These are phyloP conservation scores for Melanomma pulvis-pyrius DNA, from an alignment of 495 filamentous ascomycete genomes.

Conservation along the genomic window DNA sequence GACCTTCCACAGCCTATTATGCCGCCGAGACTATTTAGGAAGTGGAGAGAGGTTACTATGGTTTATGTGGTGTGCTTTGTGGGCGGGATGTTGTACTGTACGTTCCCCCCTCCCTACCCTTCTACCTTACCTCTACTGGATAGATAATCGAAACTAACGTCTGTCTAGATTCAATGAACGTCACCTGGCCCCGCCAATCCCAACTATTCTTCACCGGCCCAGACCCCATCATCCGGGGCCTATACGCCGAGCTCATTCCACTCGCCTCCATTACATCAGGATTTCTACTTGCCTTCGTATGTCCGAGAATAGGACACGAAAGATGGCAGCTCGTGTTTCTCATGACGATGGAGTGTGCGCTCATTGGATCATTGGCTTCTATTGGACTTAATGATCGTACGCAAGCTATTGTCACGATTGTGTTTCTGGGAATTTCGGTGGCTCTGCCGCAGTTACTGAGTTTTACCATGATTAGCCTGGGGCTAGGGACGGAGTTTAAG, in stretches of 20 bases:
- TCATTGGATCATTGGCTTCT: constrained; percentile 31
- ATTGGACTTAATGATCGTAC: constrained; percentile 28
- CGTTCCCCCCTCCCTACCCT: background rate
- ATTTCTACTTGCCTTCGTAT: constrained; percentile 14
- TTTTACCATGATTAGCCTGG: constrained; percentile 36
- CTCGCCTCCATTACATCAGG: constrained; percentile 33
- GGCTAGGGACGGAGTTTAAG: constrained; percentile 26
- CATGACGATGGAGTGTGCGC: constrained; percentile 30
- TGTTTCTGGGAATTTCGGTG: constrained; percentile 17
- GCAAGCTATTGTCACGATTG: constrained; percentile 33
- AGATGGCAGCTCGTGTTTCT: constrained; percentile 32
- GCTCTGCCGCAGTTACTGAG: constrained; percentile 30
- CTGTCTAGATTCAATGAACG: constrained; percentile 28
- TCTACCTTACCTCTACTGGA: background rate
- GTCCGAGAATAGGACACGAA: constrained; percentile 25
- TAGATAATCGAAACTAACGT: background rate
- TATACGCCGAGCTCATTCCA: constrained; percentile 33
- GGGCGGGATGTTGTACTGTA: constrained; percentile 23
- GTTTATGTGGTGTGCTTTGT: constrained; percentile 17
- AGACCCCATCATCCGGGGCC: constrained; percentile 35
- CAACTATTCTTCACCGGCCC: constrained; percentile 31
- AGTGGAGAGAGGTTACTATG: constrained; percentile 19
- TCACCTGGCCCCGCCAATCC: constrained; percentile 36
- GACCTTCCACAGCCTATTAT: constrained; percentile 17
- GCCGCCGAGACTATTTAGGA: constrained; percentile 15